A percentile compares a stretch with the other conserved stretches of the same genome.
Conservation (phyloP, 2,329 filamentous ascomycete genomes). For the Curvularia sp. region DNA sequence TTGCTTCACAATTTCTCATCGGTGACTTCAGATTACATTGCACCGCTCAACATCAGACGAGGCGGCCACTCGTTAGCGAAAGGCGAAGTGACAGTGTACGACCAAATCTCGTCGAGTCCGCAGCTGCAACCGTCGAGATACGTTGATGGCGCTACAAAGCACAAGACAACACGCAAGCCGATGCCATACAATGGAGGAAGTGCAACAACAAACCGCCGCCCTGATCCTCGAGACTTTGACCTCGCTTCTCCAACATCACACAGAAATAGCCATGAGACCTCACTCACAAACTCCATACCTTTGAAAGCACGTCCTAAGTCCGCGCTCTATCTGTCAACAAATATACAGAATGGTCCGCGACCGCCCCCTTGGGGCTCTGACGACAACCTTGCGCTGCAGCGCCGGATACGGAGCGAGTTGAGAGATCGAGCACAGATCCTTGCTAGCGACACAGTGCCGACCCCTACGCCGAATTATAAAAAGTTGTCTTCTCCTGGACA, state of each 20-base stretch:
- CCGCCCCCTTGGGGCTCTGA: conserved; percentile 27
- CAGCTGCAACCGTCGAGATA: conserved; percentile 22
- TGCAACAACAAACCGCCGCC: conserved; percentile 11
- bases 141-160: not conserved
- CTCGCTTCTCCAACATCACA: not conserved
- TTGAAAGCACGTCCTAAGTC: not conserved
- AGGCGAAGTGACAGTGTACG: conserved; percentile 15
- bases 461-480: not conserved
- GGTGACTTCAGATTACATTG: conserved; percentile 20
- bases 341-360: conserved; percentile 17
- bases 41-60: conserved; percentile 25
- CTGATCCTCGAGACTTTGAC: conserved; percentile 15
- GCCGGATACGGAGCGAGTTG: conserved; percentile 11
- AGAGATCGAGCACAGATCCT: conserved; percentile 13
- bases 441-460: not conserved
- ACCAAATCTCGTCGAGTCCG: conserved; percentile 25
- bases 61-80: conserved; percentile 18
- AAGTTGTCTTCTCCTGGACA: conserved; percentile 3
- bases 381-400: conserved; percentile 15
- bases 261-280: not conserved
- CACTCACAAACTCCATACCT: not conserved
- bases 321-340: not conserved
- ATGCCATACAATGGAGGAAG: not conserved
- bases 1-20: conserved; percentile 1
- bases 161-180: not conserved